These are phyloP conservation scores for Stylosanthes scabra DNA, from an alignment of 331 rosid genomes.

Conservation along the genomic window DNA sequence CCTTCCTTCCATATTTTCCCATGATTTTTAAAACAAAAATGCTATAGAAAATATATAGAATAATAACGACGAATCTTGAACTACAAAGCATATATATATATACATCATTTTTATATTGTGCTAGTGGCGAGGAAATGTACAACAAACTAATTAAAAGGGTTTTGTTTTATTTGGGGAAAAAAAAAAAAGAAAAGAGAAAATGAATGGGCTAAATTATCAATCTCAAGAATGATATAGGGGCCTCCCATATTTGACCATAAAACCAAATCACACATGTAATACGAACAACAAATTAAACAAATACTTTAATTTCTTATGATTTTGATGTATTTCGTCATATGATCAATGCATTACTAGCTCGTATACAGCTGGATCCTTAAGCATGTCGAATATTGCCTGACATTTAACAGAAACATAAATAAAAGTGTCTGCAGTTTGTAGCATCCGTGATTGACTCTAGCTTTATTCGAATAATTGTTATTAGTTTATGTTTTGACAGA, in stretches of 20 bases:
- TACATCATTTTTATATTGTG: too few species aligned
- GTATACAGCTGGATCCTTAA: slow-evolving; percentile 24
- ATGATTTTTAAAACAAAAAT: too few species aligned
- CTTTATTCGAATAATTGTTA: background rate
- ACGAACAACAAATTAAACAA: background rate
- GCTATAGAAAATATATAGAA: too few species aligned
- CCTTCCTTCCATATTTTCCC: background rate
- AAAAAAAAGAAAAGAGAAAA: too few species aligned
- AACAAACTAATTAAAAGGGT: background rate
- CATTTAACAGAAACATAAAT: background rate
- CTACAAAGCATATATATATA: too few species aligned
- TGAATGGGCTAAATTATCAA: background rate
- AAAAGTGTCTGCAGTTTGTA: background rate
- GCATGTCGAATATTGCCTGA: background rate
- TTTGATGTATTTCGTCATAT: background rate
- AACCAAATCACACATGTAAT: slow-evolving; percentile 11
- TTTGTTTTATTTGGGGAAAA: background rate
- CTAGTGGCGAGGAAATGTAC: background rate
- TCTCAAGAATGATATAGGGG: background rate
- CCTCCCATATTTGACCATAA: slow-evolving; percentile 20
- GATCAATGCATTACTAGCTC: background rate
- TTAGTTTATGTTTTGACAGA: background rate
- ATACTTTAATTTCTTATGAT: background rate
- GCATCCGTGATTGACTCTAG: background rate
- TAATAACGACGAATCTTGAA: too few species aligned